Conservation (phyloP, 306 rosid species). For the Medicago ruthenica region DNA sequence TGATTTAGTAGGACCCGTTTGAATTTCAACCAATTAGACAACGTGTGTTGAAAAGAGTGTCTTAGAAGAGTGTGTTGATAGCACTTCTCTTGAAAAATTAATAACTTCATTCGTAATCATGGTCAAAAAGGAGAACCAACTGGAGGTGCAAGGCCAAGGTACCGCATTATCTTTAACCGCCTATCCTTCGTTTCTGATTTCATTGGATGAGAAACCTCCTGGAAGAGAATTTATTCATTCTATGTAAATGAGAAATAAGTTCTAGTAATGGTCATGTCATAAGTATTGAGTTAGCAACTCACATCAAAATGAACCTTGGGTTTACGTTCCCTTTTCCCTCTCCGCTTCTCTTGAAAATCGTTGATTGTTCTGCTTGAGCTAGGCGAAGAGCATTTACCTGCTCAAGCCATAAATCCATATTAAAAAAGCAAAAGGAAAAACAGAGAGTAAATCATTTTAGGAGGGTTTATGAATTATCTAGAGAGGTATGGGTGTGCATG, state of each 20-base stretch:
- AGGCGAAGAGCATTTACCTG: constrained; percentile 67
- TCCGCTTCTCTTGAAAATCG: constrained; percentile 54
- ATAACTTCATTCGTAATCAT: constrained; percentile 15
- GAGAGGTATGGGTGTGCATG: background rate
- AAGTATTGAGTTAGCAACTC: constrained; percentile 42
- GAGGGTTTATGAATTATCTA: constrained; percentile 9
- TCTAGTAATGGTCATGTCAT: constrained; percentile 21
- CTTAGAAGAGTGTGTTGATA: background rate
- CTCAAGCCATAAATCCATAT: constrained; percentile 36
- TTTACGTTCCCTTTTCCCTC: constrained; percentile 75
- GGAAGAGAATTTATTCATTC: constrained; percentile 38
- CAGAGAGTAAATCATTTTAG: constrained; percentile 1
- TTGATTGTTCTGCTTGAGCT: constrained; percentile 59
- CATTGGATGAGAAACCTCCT: constrained; percentile 59
- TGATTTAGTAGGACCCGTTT: background rate
- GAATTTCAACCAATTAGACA: background rate
- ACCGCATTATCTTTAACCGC: constrained; percentile 75
- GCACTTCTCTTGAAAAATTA: background rate
- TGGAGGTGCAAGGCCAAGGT: constrained; percentile 76
- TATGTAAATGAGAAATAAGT: constrained; percentile 33
- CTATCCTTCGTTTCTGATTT: constrained; percentile 60
- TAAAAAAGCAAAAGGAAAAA: constrained; percentile 14
- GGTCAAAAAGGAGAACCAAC: constrained; percentile 69
- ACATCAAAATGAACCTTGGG: constrained; percentile 77
- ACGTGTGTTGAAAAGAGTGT: background rate